These are phyloP conservation scores for Amanita muscaria DNA, from an alignment of 768 basidiomycete genomes.

Conservation along the genomic window DNA sequence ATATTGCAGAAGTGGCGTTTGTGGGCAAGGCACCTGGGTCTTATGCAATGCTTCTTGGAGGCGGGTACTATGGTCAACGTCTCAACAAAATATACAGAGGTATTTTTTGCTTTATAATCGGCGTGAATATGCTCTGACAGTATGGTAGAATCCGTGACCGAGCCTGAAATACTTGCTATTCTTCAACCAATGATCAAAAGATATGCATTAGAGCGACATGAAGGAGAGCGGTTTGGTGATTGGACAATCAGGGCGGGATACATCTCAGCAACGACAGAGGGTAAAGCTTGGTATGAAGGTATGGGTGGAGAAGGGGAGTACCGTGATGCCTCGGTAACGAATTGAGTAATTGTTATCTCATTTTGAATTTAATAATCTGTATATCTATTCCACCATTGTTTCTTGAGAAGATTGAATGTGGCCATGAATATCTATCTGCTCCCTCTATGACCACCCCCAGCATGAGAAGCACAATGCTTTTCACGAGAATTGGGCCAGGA, in stretches of 20 bases:
- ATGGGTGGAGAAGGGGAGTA: constrained; percentile 69
- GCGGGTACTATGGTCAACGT: constrained; percentile 89
- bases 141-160: constrained; percentile 1
- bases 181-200: constrained; percentile 89
- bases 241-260: constrained; percentile 90
- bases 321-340: neutral
- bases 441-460: too few relatives aligned
- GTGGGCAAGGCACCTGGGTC: constrained; percentile 92
- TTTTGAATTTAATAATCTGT: neutral
- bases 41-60: constrained; percentile 93
- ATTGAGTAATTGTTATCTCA: neutral
- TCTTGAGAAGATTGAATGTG: too few relatives aligned
- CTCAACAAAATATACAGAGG: constrained; percentile 95
- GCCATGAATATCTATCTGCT: too few relatives aligned
- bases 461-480: too few relatives aligned
- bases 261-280: constrained; percentile 76
- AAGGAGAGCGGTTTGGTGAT: constrained; percentile 93
- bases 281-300: constrained; percentile 79
- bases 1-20: constrained; percentile 92
- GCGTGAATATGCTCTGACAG: neutral
- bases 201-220: constrained; percentile 78
- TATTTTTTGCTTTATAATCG: constrained; percentile 18
- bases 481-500: too few relatives aligned
- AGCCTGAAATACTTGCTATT: constrained; percentile 46
- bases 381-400: too few relatives aligned